phyloP scores from a whole-genome alignment of 805 yeast species.

The Zygosaccharomyces bisporus region DNA sequence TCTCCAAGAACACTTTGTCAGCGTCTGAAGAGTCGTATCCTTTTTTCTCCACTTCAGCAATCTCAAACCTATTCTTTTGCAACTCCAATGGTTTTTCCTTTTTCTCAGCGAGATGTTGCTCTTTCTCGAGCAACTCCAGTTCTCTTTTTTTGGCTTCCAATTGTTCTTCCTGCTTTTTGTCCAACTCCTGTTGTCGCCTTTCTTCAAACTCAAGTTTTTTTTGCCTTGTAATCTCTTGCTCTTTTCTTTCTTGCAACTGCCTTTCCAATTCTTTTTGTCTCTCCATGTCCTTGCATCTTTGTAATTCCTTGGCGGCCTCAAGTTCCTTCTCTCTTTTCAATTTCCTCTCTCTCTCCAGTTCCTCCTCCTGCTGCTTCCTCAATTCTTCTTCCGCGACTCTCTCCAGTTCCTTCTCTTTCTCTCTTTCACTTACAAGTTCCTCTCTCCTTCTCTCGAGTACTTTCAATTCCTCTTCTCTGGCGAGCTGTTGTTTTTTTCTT shows the following conservation, averaged over 20 bases:
- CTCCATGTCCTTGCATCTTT: not conserved
- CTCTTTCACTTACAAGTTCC: not conserved
- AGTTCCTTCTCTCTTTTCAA: not conserved
- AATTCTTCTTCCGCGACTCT: not conserved
- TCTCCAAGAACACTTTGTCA: not conserved
- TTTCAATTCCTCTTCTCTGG: constrained; percentile 6
- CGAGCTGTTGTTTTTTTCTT: not conserved
- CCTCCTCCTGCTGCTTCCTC: not conserved
- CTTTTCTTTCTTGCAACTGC: not conserved
- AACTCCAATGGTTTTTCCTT: not conserved
- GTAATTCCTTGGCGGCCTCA: constrained; percentile 3
- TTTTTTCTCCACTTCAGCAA: too few species aligned
- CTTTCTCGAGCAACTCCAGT: constrained; percentile 4
- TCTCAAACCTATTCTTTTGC: not conserved
- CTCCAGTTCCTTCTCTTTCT: constrained; percentile 1
- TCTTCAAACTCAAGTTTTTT: not conserved
- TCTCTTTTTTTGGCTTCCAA: constrained; percentile 2
- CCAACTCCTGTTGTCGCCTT: not conserved
- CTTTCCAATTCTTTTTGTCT: not conserved
- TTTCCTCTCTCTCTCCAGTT: constrained; percentile 1
- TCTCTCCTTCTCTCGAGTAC: not conserved
- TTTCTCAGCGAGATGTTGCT: not conserved
- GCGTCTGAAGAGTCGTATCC: not conserved
- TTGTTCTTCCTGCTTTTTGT: not conserved
- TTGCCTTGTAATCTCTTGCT: not conserved